Evolutionary conservation across 169 alveolate genomes (phyloP).

Genomic region (Plasmodium ovale): DNA sequence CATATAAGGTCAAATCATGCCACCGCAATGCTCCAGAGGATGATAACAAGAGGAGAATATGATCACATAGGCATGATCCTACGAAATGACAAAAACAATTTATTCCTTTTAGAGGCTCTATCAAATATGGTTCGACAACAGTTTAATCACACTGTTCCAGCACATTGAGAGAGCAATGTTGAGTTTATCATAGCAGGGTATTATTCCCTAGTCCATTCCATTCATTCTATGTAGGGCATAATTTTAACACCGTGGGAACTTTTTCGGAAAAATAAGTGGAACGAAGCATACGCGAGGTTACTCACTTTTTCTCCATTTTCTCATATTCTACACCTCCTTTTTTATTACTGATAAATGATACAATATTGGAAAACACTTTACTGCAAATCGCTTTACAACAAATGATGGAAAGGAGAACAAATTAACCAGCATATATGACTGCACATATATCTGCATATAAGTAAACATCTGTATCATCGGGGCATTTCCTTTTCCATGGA

Average conservation of each 20-base stretch:
- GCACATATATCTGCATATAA: not conserved
- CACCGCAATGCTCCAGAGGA: slow-evolving; percentile 81
- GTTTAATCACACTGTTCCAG: too few relatives aligned
- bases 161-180: too few relatives aligned
- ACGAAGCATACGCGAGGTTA: slow-evolving; percentile 44
- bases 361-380: too few relatives aligned
- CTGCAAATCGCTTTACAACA: not conserved
- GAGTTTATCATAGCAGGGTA: too few relatives aligned
- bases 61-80: slow-evolving; percentile 92
- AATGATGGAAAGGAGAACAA: not conserved
- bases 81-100: slow-evolving; percentile 77
- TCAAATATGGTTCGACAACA: slow-evolving; percentile 61
- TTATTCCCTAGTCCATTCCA: too few relatives aligned
- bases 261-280: slow-evolving; percentile 46
- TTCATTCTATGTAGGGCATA: slow-evolving; percentile 15
- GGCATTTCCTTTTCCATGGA: not conserved
- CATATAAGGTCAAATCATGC: slow-evolving; percentile 28
- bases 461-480: not conserved
- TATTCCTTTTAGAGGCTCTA: slow-evolving; percentile 87
- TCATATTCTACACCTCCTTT: not conserved
- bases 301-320: not conserved
- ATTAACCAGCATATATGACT: not conserved
- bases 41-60: slow-evolving; percentile 87
- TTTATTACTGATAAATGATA: not conserved
- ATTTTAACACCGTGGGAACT: slow-evolving; percentile 55